Conservation (phyloP, 2,329 filamentous ascomycete genomes). For the Incumbomyces lentus region DNA sequence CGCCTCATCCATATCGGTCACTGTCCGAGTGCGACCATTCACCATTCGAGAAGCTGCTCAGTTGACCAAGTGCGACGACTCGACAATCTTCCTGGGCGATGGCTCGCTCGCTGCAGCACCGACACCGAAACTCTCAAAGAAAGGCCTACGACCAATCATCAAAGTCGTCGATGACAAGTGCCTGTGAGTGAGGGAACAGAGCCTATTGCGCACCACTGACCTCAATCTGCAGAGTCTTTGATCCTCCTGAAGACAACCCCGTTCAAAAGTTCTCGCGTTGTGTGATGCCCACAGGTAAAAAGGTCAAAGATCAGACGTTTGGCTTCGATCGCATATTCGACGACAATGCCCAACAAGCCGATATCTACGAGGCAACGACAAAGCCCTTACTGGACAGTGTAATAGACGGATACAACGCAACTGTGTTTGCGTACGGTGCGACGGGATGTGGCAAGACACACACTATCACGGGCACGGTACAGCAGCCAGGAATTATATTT, state of each 20-base stretch:
- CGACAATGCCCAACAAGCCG: slow-evolving; percentile 80
- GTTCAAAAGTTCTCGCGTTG: slow-evolving; percentile 78
- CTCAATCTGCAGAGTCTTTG: slow-evolving; percentile 62
- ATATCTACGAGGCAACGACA: slow-evolving; percentile 92
- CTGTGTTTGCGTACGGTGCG: slow-evolving; percentile 94
- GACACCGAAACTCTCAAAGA: slow-evolving; percentile 71
- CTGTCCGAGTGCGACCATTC: slow-evolving; percentile 55
- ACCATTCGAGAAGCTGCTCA: slow-evolving; percentile 91
- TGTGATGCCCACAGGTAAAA: slow-evolving; percentile 73
- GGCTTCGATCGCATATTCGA: slow-evolving; percentile 96
- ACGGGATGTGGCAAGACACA: slow-evolving; percentile 98
- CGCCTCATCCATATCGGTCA: slow-evolving; percentile 41
- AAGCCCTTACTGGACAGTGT: slow-evolving; percentile 85
- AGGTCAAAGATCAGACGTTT: slow-evolving; percentile 95
- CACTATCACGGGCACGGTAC: slow-evolving; percentile 84
- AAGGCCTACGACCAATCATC: slow-evolving; percentile 81
- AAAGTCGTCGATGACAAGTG: slow-evolving; percentile 95
- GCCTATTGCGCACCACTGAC: neutral
- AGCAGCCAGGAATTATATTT: slow-evolving; percentile 96
- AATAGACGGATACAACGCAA: slow-evolving; percentile 95
- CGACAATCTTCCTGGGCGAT: slow-evolving; percentile 87
- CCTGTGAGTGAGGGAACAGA: slow-evolving; percentile 54
- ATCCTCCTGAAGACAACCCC: slow-evolving; percentile 89
- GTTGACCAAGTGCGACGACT: slow-evolving; percentile 65
- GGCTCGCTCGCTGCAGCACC: slow-evolving; percentile 84